Evolutionary conservation across 192 early-diverging fungal species (phyloP).

Genomic region (Podila verticillata): DNA sequence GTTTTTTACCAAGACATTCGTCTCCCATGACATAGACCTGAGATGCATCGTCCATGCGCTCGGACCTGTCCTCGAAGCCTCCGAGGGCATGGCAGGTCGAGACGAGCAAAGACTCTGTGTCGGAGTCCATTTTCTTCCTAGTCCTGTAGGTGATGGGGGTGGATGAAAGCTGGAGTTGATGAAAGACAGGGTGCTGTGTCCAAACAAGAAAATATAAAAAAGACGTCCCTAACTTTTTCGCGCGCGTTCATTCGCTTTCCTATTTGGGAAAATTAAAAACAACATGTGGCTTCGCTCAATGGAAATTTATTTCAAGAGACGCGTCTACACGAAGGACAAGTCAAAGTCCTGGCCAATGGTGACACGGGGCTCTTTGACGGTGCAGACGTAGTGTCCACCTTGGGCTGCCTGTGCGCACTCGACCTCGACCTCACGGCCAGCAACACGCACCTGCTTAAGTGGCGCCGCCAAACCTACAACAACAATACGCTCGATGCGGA

Average conservation of each 20-base stretch:
- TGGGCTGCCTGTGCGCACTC: slow-evolving; percentile 22
- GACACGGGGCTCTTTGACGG: slow-evolving; percentile 39
- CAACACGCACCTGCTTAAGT: slow-evolving; percentile 50
- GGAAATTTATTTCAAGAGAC: neutral
- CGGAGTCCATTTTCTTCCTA: slow-evolving; percentile 24
- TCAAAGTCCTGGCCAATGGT: slow-evolving; percentile 36
- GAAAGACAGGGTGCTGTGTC: no score
- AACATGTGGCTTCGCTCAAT: neutral
- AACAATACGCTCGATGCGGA: slow-evolving; percentile 58
- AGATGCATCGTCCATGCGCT: slow-evolving; percentile 43
- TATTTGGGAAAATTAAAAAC: slow-evolving; percentile 1
- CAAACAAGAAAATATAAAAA: neutral
- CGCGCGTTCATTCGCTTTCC: neutral
- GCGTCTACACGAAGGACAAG: slow-evolving; percentile 11
- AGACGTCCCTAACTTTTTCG: no score
- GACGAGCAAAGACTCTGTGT: slow-evolving; percentile 64
- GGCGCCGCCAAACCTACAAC: slow-evolving; percentile 36
- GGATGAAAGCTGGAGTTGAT: neutral
- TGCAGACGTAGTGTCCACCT: slow-evolving; percentile 34
- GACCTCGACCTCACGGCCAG: slow-evolving; percentile 39
- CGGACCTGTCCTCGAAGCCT: slow-evolving; percentile 68
- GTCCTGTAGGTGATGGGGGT: no score
- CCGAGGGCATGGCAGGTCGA: slow-evolving; percentile 86
- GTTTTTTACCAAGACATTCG: slow-evolving; percentile 76
- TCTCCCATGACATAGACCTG: slow-evolving; percentile 80